These are phyloP conservation scores for Collariella sp. DNA, from an alignment of 495 filamentous ascomycete genomes.

Conservation along the genomic window DNA sequence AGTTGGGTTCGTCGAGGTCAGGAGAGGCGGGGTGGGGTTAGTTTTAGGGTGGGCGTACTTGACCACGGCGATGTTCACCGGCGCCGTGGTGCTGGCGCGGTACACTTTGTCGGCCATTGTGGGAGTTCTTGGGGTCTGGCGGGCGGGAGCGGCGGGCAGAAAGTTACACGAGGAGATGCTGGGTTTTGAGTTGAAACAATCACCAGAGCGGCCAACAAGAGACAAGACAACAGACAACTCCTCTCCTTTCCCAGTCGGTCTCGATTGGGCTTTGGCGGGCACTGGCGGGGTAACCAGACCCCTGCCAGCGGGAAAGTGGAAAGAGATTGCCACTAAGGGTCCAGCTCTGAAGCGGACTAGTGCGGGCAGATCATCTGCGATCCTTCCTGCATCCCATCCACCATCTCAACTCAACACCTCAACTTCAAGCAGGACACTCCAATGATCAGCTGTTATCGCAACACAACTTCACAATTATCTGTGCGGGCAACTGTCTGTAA, in stretches of 20 bases:
- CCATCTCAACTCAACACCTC: too few species aligned
- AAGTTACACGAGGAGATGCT: not conserved
- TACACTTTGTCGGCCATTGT: constrained; percentile 48
- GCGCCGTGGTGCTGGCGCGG: constrained; percentile 89
- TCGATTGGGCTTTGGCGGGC: constrained; percentile 3
- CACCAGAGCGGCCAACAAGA: not conserved
- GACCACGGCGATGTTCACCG: constrained; percentile 98
- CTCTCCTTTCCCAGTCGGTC: not conserved
- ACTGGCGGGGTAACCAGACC: constrained; percentile 4
- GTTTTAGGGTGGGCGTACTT: constrained; percentile 51
- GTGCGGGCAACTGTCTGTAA: too few species aligned
- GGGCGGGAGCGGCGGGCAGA: not conserved
- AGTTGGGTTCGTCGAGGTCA: constrained; percentile 8
- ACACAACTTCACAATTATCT: too few species aligned
- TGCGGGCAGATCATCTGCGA: constrained; percentile 6
- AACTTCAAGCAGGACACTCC: too few species aligned
- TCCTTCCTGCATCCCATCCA: too few species aligned
- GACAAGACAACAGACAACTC: too few species aligned
- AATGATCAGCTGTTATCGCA: too few species aligned
- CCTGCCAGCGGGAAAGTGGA: not conserved
- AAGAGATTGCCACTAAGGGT: constrained; percentile 1
- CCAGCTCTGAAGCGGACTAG: constrained; percentile 1
- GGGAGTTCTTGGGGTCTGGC: too few species aligned
- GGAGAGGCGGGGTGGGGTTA: constrained; percentile 6
- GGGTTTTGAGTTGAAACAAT: not conserved